phyloP scores from a whole-genome alignment of 192 early-diverging fungal genomes.

The Spizellomyces punctatus region DNA sequence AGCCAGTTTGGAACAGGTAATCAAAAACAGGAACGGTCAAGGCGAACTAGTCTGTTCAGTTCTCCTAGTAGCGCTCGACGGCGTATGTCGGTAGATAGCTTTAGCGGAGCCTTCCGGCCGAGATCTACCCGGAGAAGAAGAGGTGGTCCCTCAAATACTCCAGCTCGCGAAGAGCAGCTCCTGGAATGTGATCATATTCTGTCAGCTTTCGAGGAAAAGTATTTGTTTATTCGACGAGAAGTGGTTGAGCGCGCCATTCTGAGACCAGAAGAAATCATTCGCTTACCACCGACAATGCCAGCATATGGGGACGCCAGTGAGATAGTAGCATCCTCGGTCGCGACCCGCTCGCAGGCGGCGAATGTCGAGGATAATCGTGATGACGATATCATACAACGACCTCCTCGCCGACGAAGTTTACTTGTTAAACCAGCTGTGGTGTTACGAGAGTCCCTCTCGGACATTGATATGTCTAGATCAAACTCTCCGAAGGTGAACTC shows the following conservation, averaged over 20 bases:
- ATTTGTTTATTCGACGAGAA: neutral
- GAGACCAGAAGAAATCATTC: conserved; percentile 22
- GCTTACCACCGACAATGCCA: conserved; percentile 6
- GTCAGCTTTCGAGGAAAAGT: neutral
- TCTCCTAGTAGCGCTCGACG: no score
- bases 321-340: no score
- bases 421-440: conserved; percentile 9
- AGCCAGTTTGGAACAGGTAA: no score
- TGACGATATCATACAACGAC: neutral
- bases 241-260: conserved; percentile 20
- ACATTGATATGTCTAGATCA: neutral
- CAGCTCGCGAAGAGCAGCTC: conserved; percentile 14
- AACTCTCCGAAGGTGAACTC: conserved; percentile 7
- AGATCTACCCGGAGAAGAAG: neutral
- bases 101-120: neutral
- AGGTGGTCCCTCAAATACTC: conserved; percentile 7
- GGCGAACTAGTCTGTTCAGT: no score
- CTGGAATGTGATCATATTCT: neutral
- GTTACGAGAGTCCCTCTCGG: neutral
- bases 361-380: neutral
- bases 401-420: conserved; percentile 20
- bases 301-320: neutral
- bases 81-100: no score
- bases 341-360: neutral
- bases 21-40: no score